Evolutionary conservation across 2,329 filamentous ascomycete species (phyloP).

Genomic region (Colletotrichum paranaense): DNA sequence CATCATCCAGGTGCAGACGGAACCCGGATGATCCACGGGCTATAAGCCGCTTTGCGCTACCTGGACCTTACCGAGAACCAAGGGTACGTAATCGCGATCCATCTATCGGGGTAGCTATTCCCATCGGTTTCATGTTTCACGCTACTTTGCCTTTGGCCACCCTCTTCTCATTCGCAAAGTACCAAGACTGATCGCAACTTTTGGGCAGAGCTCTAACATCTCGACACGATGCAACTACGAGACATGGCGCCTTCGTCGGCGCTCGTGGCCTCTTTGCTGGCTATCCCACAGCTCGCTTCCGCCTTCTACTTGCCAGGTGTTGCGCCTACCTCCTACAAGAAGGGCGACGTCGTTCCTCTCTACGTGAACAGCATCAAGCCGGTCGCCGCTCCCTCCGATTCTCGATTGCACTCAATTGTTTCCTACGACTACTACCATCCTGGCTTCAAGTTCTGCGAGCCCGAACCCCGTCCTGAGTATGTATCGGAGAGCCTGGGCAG

Average conservation of each 20-base stretch:
- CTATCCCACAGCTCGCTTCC: conserved; percentile 64
- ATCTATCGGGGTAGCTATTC: conserved; percentile 19
- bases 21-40: conserved; percentile 28
- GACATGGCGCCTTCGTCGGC: conserved; percentile 59
- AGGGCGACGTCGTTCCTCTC: conserved; percentile 83
- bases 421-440: conserved; percentile 97
- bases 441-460: conserved; percentile 88
- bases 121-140: conserved; percentile 25
- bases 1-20: neutral
- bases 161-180: neutral
- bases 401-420: conserved; percentile 89
- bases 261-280: conserved; percentile 62
- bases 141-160: neutral
- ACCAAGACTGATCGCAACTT: neutral
- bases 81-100: conserved; percentile 31
- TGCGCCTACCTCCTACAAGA: conserved; percentile 90
- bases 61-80: conserved; percentile 14
- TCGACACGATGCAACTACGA: conserved; percentile 56
- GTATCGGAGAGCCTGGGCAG: conserved; percentile 92
- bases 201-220: neutral
- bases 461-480: conserved; percentile 79
- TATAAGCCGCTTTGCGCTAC: conserved; percentile 25
- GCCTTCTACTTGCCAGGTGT: conserved; percentile 98
- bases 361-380: conserved; percentile 95
- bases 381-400: conserved; percentile 79